Percentiles rank a stretch among this genome's conserved stretches.
Conservation (phyloP, 225 moss, liverwort and hornwort genomes). For the Anthoceros angustus region DNA sequence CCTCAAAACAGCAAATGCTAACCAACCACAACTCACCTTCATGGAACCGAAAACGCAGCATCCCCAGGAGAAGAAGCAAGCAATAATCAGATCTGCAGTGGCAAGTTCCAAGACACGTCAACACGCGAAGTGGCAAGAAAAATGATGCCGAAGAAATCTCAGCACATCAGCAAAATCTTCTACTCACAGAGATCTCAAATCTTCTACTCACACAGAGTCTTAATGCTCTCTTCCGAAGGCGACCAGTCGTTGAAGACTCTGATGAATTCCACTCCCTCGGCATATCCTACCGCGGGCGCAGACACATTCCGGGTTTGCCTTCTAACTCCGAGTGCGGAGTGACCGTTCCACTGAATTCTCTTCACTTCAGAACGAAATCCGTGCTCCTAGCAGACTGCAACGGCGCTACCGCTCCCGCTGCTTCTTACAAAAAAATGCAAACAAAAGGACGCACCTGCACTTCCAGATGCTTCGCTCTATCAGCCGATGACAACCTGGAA, state of each 20-base stretch:
- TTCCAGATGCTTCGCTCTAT: not conserved
- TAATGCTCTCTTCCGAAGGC: not conserved
- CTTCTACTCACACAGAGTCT: not conserved
- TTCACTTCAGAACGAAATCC: not conserved
- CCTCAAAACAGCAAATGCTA: not conserved
- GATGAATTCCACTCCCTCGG: not conserved
- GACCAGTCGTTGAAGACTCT: not conserved
- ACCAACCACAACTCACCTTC: constrained; percentile 28
- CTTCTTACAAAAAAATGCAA: no score
- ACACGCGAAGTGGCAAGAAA: no score
- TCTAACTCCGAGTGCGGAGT: not conserved
- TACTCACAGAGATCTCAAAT: not conserved
- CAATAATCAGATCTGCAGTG: constrained; percentile 1
- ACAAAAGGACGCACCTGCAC: not conserved
- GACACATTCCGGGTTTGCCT: not conserved
- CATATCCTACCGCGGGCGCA: not conserved
- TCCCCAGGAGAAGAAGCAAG: constrained; percentile 65
- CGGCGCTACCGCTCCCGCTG: no score
- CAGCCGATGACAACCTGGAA: not conserved
- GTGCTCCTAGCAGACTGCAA: not conserved
- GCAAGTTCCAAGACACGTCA: not conserved
- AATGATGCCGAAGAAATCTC: no score
- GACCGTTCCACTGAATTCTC: not conserved
- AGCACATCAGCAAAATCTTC: no score
- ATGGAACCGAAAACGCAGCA: constrained; percentile 99